A percentile compares a stretch with the other conserved stretches of the same genome.
These are phyloP conservation scores for Ceratocystis eucalypticola DNA, from an alignment of 2,329 filamentous ascomycete species.

Conservation along the genomic window DNA sequence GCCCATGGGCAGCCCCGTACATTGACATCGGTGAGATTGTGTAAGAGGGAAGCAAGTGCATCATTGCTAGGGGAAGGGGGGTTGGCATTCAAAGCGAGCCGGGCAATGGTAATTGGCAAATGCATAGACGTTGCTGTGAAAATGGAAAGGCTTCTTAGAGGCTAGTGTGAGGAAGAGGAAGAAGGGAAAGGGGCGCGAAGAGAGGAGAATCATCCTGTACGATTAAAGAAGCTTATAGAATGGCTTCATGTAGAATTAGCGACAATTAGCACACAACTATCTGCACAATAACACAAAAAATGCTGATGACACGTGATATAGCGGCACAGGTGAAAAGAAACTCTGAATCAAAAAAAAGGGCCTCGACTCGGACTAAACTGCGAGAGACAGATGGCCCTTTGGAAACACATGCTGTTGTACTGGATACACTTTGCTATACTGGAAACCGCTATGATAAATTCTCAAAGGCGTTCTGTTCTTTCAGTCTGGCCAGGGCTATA, in stretches of 20 bases:
- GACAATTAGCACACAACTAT: conserved; percentile 16
- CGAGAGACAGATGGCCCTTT: not conserved
- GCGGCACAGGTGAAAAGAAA: not conserved
- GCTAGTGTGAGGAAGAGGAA: not conserved
- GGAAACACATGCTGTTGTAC: not conserved
- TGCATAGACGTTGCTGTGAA: not conserved
- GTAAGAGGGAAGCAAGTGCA: conserved; percentile 23
- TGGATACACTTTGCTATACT: not conserved
- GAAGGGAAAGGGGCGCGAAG: not conserved
- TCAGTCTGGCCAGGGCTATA: not conserved
- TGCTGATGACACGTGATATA: not conserved
- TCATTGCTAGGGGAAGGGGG: not conserved
- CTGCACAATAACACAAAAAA: conserved; percentile 2
- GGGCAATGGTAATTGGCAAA: not conserved
- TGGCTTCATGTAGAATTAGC: conserved; percentile 19
- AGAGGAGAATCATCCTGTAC: conserved; percentile 17
- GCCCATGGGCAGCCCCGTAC: conserved; percentile 52
- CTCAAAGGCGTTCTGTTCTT: not conserved
- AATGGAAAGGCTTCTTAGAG: not conserved
- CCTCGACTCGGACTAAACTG: too few relatives aligned
- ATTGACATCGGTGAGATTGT: conserved; percentile 61
- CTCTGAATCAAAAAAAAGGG: not conserved
- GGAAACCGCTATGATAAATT: not conserved
- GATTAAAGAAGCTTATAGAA: conserved; percentile 19
- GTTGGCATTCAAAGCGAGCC: not conserved